Percentiles rank a stretch among this genome's conserved stretches.
phyloP scores from a whole-genome alignment of 164 flowering plant species.

The Paratinospora sagittata region DNA sequence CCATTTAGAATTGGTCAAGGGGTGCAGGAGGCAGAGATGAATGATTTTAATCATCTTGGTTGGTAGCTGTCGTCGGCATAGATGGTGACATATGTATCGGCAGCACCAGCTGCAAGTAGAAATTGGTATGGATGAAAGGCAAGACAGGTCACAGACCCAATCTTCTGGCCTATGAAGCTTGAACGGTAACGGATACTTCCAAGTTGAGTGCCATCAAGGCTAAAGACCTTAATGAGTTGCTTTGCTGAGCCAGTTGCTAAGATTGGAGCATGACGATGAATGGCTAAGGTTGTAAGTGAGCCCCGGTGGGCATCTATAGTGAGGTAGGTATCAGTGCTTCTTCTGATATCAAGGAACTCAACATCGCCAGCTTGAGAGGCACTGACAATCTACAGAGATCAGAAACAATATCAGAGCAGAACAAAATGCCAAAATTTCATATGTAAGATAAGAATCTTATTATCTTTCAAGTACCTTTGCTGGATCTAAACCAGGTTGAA shows the following conservation, averaged over 20 bases:
- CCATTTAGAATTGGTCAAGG: neutral
- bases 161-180: conserved; percentile 86
- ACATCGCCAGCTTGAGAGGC: conserved; percentile 96
- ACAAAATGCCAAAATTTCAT: neutral
- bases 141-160: conserved; percentile 89
- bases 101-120: conserved; percentile 82
- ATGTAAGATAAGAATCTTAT: neutral
- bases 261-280: conserved; percentile 91
- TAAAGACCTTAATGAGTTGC: conserved; percentile 81
- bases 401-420: neutral
- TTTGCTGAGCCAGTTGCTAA: conserved; percentile 95
- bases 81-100: conserved; percentile 74
- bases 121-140: conserved; percentile 89
- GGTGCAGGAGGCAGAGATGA: neutral
- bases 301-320: conserved; percentile 83
- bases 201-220: conserved; percentile 62
- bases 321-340: conserved; percentile 42
- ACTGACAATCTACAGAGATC: conserved; percentile 47
- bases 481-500: conserved; percentile 91
- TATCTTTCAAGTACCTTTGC: conserved; percentile 46
- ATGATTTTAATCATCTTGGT: conserved; percentile 35
- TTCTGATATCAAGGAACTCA: conserved; percentile 83
- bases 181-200: conserved; percentile 62
- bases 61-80: conserved; percentile 67
- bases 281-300: conserved; percentile 80